phyloP scores from a whole-genome alignment of 1,284 basidiomycete species.

The Microbotryomycetes sp. region DNA sequence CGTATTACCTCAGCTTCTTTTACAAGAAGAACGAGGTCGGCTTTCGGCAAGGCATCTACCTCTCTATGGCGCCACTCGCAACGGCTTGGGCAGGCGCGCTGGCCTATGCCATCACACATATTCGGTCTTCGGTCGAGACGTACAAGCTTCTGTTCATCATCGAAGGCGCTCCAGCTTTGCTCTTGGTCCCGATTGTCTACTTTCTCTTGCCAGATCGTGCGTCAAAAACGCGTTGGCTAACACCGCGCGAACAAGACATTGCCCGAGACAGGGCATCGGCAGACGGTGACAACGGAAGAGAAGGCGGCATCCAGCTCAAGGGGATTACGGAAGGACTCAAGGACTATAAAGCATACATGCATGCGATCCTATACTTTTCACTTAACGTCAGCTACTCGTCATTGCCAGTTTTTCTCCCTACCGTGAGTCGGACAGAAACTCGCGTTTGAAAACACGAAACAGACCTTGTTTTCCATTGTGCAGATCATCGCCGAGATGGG shows the following conservation, averaged over 20 bases:
- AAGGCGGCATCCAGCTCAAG: neutral
- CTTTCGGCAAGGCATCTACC: conserved; percentile 33
- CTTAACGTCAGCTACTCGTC: conserved; percentile 36
- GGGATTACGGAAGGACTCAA: conserved; percentile 26
- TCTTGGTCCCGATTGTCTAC: conserved; percentile 32
- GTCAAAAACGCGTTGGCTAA: conserved; percentile 33
- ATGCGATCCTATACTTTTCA: conserved; percentile 34
- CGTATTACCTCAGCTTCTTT: conserved; percentile 36
- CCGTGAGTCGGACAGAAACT: neutral
- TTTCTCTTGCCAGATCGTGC: conserved; percentile 35
- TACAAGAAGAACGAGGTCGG: conserved; percentile 35
- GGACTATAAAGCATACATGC: conserved; percentile 34
- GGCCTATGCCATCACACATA: conserved; percentile 36
- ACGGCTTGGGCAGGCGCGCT: conserved; percentile 26
- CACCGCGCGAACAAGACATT: conserved; percentile 31
- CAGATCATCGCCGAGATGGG: conserved; percentile 36
- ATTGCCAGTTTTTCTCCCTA: conserved; percentile 38
- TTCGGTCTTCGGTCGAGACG: conserved; percentile 22
- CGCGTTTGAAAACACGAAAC: too few species aligned
- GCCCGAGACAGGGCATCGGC: conserved; percentile 32
- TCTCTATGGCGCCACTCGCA: conserved; percentile 11
- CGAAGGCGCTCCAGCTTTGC: conserved; percentile 36
- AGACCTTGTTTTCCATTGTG: too few species aligned
- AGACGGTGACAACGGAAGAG: conserved; percentile 9
- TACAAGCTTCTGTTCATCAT: conserved; percentile 37